A percentile compares a stretch with the other conserved stretches of the same genome.
These are phyloP conservation scores for Leptographium wingfieldii DNA, from an alignment of 2,329 filamentous ascomycete genomes.

Conservation along the genomic window DNA sequence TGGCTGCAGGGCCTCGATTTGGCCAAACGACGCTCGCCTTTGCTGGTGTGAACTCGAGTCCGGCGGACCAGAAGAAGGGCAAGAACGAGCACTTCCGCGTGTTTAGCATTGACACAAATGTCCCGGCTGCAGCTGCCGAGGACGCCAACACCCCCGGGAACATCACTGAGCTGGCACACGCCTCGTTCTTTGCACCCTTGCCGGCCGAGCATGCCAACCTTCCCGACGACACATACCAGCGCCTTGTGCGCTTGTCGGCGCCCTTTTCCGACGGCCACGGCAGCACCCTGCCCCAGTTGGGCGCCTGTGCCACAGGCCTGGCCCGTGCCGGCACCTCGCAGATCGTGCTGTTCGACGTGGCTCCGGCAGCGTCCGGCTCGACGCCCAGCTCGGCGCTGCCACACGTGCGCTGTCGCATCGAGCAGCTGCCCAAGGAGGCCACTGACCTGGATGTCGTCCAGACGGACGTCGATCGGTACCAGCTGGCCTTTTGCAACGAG, in stretches of 20 bases:
- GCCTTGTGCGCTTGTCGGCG: slow-evolving; percentile 39
- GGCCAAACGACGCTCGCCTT: slow-evolving; percentile 45
- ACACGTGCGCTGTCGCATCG: slow-evolving; percentile 35
- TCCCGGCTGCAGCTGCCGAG: neutral
- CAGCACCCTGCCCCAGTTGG: slow-evolving; percentile 42
- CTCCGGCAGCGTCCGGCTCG: slow-evolving; percentile 16
- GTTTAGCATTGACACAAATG: slow-evolving; percentile 44
- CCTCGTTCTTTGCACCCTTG: slow-evolving; percentile 35
- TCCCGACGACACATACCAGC: slow-evolving; percentile 38
- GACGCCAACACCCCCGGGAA: slow-evolving; percentile 10
- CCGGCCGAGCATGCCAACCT: slow-evolving; percentile 15
- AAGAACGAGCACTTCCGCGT: slow-evolving; percentile 77
- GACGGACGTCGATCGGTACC: slow-evolving; percentile 48
- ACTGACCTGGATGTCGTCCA: slow-evolving; percentile 61
- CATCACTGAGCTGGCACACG: slow-evolving; percentile 39
- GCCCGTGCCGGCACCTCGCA: slow-evolving; percentile 60
- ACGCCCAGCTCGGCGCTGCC: slow-evolving; percentile 16
- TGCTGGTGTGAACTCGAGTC: slow-evolving; percentile 75
- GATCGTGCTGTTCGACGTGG: slow-evolving; percentile 67
- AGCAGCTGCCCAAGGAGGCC: slow-evolving; percentile 39
- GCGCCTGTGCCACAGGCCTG: slow-evolving; percentile 67
- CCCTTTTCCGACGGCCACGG: slow-evolving; percentile 32
- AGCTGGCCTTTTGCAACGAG: slow-evolving; percentile 68
- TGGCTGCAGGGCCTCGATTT: slow-evolving; percentile 54
- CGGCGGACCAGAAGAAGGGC: slow-evolving; percentile 56